Conservation (phyloP, 2,329 filamentous ascomycete species). For the Ceratocystis papillata region DNA sequence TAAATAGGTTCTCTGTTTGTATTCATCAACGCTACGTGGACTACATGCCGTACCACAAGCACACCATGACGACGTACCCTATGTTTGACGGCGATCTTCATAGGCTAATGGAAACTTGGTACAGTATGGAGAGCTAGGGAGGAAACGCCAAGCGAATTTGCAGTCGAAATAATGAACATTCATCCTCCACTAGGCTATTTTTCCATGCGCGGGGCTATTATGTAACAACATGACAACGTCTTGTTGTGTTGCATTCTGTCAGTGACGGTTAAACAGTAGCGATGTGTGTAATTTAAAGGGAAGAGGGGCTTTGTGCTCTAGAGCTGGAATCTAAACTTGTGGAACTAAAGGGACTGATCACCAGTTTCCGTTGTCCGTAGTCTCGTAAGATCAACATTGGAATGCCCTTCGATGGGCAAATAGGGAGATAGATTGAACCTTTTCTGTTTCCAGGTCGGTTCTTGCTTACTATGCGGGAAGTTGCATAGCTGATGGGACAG, state of each 20-base stretch:
- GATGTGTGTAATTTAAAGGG: background rate
- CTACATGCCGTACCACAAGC: background rate
- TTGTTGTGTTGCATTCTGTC: background rate
- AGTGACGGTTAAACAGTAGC: background rate
- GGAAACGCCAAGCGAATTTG: background rate
- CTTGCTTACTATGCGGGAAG: background rate
- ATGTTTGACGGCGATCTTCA: background rate
- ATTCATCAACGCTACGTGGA: background rate
- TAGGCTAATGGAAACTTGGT: background rate
- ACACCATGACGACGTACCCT: background rate
- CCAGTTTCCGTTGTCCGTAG: background rate
- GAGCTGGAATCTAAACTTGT: conserved; percentile 12
- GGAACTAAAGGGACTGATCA: background rate
- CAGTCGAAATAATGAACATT: background rate
- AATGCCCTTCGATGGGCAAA: background rate
- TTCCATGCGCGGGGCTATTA: background rate
- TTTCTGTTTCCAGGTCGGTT: background rate
- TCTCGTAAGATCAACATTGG: background rate
- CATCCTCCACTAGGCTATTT: background rate
- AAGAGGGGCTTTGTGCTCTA: background rate
- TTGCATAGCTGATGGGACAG: background rate
- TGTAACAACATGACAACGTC: background rate
- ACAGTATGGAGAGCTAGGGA: background rate
- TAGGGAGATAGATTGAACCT: background rate
- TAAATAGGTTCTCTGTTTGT: background rate